Evolutionary conservation across 495 filamentous ascomycete species (phyloP).

Genomic region (Penicillium simplicissimum): DNA sequence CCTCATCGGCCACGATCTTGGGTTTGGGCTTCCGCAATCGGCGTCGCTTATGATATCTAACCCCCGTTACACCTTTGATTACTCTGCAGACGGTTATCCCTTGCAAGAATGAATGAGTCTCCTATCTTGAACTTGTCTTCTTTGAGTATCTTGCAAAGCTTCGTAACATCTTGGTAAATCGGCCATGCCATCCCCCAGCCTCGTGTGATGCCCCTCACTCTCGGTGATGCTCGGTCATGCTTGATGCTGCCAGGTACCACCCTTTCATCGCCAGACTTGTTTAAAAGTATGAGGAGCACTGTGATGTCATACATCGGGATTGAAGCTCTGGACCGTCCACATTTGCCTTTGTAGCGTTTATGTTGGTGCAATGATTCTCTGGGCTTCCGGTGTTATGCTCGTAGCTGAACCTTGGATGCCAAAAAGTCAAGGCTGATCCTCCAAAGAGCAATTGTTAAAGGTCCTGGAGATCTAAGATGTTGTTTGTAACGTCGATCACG

Average conservation of each 20-base stretch:
- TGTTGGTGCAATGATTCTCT: neutral
- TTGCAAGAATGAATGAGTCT: conserved; percentile 24
- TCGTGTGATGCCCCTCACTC: neutral
- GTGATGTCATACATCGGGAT: conserved; percentile 20
- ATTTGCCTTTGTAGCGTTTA: neutral
- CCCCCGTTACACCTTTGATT: conserved; percentile 5
- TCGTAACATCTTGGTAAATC: neutral
- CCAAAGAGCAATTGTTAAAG: too few relatives aligned
- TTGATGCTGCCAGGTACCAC: conserved; percentile 23
- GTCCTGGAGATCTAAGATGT: neutral
- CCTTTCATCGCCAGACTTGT: conserved; percentile 11
- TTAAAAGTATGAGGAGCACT: conserved; percentile 15
- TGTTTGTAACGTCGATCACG: conserved; percentile 6
- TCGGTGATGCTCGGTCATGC: conserved; percentile 6
- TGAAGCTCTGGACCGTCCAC: neutral
- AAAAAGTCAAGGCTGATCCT: too few relatives aligned
- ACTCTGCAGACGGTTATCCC: conserved; percentile 17
- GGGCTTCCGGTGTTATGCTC: neutral
- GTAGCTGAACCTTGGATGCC: neutral
- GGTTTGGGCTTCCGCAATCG: neutral
- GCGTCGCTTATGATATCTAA: conserved; percentile 19
- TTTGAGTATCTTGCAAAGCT: neutral
- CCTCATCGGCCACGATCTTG: neutral
- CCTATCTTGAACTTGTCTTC: neutral
- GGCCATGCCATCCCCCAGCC: neutral